Percentiles rank a stretch among this genome's conserved stretches.
Evolutionary conservation across 1,139 yeast species (phyloP).

Genomic region (Blastobotrys raffinosifermentans): DNA sequence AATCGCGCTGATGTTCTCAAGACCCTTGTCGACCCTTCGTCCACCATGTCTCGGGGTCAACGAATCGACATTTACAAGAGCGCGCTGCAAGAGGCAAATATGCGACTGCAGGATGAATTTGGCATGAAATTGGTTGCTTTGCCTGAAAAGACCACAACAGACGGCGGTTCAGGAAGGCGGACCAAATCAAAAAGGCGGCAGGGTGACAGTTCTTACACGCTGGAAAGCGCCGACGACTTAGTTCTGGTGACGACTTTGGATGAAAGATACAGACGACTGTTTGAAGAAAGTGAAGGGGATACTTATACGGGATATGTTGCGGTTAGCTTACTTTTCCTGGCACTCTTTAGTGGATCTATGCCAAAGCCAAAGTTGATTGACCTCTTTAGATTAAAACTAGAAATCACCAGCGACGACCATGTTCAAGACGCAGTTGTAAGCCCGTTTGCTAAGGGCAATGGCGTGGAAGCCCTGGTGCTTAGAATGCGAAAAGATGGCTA

Average conservation of each 20-base stretch:
- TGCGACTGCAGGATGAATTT: neutral
- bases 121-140: neutral
- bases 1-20: neutral
- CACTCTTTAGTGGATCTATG: neutral
- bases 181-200: neutral
- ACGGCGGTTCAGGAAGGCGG: neutral
- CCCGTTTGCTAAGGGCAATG: neutral
- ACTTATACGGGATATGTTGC: neutral
- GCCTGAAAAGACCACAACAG: neutral
- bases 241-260: neutral
- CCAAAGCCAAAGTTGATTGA: neutral
- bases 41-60: neutral
- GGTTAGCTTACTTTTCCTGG: neutral
- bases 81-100: neutral
- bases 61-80: neutral
- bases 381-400: neutral
- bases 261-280: neutral
- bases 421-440: neutral
- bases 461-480: neutral
- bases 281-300: neutral
- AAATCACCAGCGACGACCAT: no score
- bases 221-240: neutral
- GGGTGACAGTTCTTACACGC: no score
- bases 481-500: slow-evolving; percentile 1
- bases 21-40: neutral